Evolutionary conservation across 225 moss, liverwort and hornwort genomes (phyloP).

Genomic region (Marchantia polymorpha): DNA sequence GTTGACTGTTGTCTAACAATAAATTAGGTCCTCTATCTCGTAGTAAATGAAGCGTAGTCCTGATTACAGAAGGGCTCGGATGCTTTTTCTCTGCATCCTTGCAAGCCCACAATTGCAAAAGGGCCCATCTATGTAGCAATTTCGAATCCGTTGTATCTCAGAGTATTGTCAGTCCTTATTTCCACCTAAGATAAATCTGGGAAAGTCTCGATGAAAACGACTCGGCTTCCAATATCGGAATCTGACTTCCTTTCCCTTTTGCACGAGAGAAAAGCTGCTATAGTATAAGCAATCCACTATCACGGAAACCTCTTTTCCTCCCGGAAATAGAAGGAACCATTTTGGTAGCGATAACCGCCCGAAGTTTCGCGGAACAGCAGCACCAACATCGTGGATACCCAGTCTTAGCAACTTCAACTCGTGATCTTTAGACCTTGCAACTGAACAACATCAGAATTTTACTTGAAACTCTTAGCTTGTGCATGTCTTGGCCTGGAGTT

Average conservation of each 20-base stretch:
- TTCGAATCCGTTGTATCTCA: neutral
- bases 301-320: neutral
- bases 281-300: neutral
- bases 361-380: too few relatives aligned
- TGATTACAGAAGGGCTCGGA: too few relatives aligned
- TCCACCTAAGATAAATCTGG: neutral
- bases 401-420: too few relatives aligned
- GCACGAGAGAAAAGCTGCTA: neutral
- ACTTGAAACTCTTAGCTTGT: neutral
- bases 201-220: neutral
- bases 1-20: too few relatives aligned
- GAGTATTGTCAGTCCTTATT: neutral
- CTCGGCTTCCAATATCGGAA: too few relatives aligned
- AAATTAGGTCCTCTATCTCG: too few relatives aligned
- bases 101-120: neutral
- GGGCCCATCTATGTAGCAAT: neutral
- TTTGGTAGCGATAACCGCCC: too few relatives aligned
- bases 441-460: neutral
- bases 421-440: neutral
- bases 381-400: too few relatives aligned
- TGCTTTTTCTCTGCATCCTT: neutral
- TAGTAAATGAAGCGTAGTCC: too few relatives aligned
- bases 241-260: neutral
- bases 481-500: neutral
- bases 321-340: too few relatives aligned